Evolutionary conservation across 2,329 filamentous ascomycete genomes (phyloP), one percentile per base, ranked within the genome.

Genomic region (Paracorniculantispora psalliotae): DNA sequence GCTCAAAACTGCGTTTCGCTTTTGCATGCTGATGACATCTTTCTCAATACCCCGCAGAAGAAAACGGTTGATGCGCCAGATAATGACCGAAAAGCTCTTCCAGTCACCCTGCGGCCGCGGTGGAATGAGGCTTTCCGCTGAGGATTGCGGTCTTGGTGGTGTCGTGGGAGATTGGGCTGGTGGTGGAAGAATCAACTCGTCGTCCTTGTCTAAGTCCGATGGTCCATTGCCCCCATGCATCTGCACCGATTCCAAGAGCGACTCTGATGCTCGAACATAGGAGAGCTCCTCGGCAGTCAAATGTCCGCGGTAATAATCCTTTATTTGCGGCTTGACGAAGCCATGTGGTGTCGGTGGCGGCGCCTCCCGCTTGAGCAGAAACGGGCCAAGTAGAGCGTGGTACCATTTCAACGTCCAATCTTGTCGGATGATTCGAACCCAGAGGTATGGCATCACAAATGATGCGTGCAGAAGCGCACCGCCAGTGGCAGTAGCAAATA

Each of bases 381-480:
- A 68, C 13, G 78, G 80, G 0, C 81, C 81, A 12, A 75, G 69
- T 63, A 78, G 71, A 33, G 78, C 65, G 55, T 82, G 72, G 64
- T 77, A 81, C 70, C 74, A 75, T 59, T 73, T 77, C 7, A 84
- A 66, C 17, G 75, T 74, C 75, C 78, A 81, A 64, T 84, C 81
- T 43, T 81, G 75, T 50, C 73, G 70, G 62, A 82, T 69, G 19
- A 83, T 75, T 26, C 76, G 74, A 33, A 77, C 73, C 68, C 81
- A 76, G 28, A 83, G 69, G 61, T 75, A 84, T 1, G 82, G 81
- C 6, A 84, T 70, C 60, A 84, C 71, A 65, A 84, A 83, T 47
- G 77, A 59, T 50, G 67, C 67, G 28, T 79, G 69, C 10, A 83
- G 63, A 3, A 76, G 52, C 1, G 73, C 70, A 3, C 77, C 74